Base-by-base conservation (phyloP, 371 early-diverging fungal genomes). In the Blakeslea trispora region DNA sequence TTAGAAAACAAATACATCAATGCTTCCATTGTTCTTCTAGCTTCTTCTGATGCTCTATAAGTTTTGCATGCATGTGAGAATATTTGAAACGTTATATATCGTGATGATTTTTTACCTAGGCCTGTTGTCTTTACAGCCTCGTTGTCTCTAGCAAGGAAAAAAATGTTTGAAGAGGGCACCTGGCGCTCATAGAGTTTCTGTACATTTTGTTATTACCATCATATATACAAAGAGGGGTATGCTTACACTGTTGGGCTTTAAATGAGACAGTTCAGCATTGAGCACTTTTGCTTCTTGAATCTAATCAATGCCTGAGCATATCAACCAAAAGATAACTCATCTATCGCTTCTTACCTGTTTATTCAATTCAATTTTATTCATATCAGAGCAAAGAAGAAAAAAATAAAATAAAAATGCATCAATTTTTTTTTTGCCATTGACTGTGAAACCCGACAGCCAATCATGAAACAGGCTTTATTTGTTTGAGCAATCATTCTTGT, bases 121-220 rank as follows among this genome's bases (percentile, higher is more conserved):
- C 60, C 53, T 34, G 54, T 58, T 2, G 45, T 18, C 28, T 61
- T 54, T 2, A 66, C 67, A 14, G 22, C 44, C 11, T 58, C 54
- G 37, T 66, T 66, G 37, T 66, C 50, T 18, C 51, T 42, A 10
- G 63, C 67, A 7, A 66, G 48, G 21, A 66, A 66, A 28, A 66
- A 66, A n/a, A 66, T 35, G 13, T 66, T 66, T 7, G 67, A 66
- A 14, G 67, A 66, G 22, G 67, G 67, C 13, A 66, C 67, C 23
- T 62, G 67, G 22, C 67, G 58, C 31, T 66, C 67, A 59, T 66
- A 66, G 0, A 66, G 34, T 5, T 24, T 14, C 65, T 65, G 31
- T 15, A 28, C 14, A 1, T 32, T 7, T 42, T 53, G 18, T 18
- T 21, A 18, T 22, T 47, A 42, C 5, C 3, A 7, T 35, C 1